These are phyloP conservation scores for Globisporangium canariense DNA, from an alignment of 352 stramenopile genomes.

Conservation along the genomic window DNA sequence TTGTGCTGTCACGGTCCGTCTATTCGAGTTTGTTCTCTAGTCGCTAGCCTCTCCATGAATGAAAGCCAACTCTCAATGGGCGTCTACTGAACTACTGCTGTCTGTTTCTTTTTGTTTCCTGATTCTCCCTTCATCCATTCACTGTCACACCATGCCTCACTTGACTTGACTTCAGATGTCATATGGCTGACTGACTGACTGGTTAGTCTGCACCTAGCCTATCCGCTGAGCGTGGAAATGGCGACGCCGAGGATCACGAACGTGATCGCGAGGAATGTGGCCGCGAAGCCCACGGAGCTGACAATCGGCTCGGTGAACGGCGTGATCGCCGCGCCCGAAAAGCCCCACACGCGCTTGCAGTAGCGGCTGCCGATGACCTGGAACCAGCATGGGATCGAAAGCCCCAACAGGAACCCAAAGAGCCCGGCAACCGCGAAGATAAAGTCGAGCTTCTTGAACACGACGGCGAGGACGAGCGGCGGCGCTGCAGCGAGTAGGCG, in stretches of 20 bases:
- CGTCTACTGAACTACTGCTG: not conserved
- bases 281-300: constrained; percentile 64
- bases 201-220: not conserved
- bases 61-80: not conserved
- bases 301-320: constrained; percentile 63
- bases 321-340: constrained; percentile 61
- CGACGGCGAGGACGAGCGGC: constrained; percentile 67
- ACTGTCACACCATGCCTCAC: not conserved
- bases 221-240: constrained; percentile 59
- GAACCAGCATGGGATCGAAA: constrained; percentile 84
- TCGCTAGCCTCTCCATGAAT: not conserved
- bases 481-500: constrained; percentile 61
- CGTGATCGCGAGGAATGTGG: constrained; percentile 54
- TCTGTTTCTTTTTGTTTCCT: not conserved
- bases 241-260: constrained; percentile 68
- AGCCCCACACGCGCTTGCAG: constrained; percentile 70
- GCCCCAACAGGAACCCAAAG: constrained; percentile 73
- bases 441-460: constrained; percentile 87
- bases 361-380: constrained; percentile 80
- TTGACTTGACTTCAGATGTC: not conserved
- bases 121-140: not conserved
- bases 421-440: constrained; percentile 78
- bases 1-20: not conserved
- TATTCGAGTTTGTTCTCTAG: not conserved
- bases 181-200: no score